These are phyloP conservation scores for Pogostemon cablin DNA, from an alignment of 257 asterid genomes.

Conservation along the genomic window DNA sequence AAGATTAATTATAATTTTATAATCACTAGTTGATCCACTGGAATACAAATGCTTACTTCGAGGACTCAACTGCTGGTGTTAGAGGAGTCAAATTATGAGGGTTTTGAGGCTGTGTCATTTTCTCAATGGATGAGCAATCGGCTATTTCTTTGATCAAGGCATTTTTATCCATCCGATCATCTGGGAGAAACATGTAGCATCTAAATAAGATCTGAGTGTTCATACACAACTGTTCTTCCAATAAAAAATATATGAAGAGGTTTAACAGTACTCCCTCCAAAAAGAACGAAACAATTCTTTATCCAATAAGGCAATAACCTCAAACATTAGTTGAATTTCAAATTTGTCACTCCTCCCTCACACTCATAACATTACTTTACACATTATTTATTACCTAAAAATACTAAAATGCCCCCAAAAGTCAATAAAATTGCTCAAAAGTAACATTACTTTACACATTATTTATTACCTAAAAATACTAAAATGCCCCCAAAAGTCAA, in stretches of 20 bases:
- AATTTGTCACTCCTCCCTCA: no score
- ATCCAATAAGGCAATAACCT: no score
- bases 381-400: no score
- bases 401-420: no score
- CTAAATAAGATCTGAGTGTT: constrained; percentile 30
- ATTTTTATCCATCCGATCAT: constrained; percentile 39
- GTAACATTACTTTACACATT: no score
- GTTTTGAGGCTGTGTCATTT: constrained; percentile 35
- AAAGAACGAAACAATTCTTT: no score
- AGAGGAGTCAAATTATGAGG: constrained; percentile 59
- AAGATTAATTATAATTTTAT: neutral
- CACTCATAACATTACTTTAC: no score
- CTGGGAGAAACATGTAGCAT: constrained; percentile 41
- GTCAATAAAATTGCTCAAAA: no score
- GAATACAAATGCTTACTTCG: constrained; percentile 49
- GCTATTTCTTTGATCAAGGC: constrained; percentile 40
- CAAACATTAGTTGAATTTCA: no score
- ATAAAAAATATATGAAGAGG: constrained; percentile 6
- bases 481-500: no score
- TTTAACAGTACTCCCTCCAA: neutral
- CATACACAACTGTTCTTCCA: neutral
- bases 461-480: no score
- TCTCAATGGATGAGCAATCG: constrained; percentile 39
- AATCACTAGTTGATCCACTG: neutral
- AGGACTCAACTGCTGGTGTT: constrained; percentile 57